Evolutionary conservation across 2,329 filamentous ascomycete genomes (phyloP), one percentile per base, ranked within the genome.

Genomic region (Colletotrichum sp.): DNA sequence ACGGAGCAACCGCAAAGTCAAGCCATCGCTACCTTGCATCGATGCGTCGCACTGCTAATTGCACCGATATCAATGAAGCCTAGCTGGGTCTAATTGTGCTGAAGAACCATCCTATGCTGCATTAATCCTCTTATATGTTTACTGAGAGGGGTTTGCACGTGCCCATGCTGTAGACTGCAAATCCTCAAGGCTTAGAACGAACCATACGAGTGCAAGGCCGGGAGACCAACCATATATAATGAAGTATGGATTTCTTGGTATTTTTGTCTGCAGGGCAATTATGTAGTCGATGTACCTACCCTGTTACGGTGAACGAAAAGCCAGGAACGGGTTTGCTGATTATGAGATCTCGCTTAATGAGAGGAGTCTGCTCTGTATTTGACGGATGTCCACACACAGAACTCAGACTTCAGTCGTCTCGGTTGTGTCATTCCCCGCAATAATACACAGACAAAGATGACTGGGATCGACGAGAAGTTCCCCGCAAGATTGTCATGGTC

Each of bases 51-150:
- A 49, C 18, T 44, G 16, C 36, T 4, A 49, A 7, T 6, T n/a
- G 0, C 39, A 49, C 0, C 16, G 16, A 39, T 18, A 0, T 39
- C 36, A 8, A 39, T 8, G 0, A 18, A 39, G 8, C 36, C 36
- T 18, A 0, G 0, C 15, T 5, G 16, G 36, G 2, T 39, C 1
- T 3, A 9, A 18, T 5, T 1, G 36, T 18, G 18, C 39, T 6
- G 39, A 49, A 49, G 18, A 49, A 49, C 9, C 39, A 12, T n/a
- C 2, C 5, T 12, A 7, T 49, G 1, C 39, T 10, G 18, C 3
- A 7, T 49, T 2, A n/a, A 49, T 6, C 2, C 9, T 49, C 18
- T 49, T 49, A 49, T 49, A 49, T 44, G 2, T 7, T n/a, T 49
- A 12, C 8, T 49, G 18, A 49, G 9, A 49, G 18, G 18, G 39